A percentile compares a stretch with the other conserved stretches of the same genome.
These are phyloP conservation scores for Amanita pallidorosea DNA, from an alignment of 768 basidiomycete species.

Conservation along the genomic window DNA sequence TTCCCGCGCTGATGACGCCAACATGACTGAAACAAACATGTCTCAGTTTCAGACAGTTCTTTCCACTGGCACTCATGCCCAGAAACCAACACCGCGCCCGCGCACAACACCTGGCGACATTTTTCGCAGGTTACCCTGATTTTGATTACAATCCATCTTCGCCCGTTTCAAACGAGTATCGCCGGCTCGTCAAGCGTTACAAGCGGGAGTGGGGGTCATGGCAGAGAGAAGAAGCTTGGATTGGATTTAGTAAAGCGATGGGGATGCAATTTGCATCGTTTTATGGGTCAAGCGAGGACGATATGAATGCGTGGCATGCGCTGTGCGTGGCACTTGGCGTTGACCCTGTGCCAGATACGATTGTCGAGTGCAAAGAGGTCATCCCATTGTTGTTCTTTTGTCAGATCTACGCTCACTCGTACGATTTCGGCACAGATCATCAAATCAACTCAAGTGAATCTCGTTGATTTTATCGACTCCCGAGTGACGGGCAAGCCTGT, in stretches of 20 bases:
- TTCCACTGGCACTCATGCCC: too few species aligned
- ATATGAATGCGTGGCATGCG: not conserved
- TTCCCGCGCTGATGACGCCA: too few species aligned
- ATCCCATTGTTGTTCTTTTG: not conserved
- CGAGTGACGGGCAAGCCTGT: not conserved
- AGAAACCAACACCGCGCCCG: too few species aligned
- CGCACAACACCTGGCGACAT: not conserved
- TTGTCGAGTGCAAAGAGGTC: not conserved
- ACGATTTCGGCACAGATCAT: not conserved
- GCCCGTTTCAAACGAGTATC: not conserved
- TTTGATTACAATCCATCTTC: not conserved
- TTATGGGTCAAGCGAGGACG: not conserved
- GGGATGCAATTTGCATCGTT: not conserved
- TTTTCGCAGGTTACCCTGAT: not conserved
- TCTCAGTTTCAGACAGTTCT: too few species aligned
- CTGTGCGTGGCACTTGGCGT: not conserved
- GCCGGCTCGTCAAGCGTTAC: not conserved
- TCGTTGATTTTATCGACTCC: conserved; percentile 2
- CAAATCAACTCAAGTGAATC: conserved; percentile 4
- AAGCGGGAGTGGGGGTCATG: not conserved
- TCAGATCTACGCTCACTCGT: not conserved
- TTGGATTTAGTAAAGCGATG: not conserved
- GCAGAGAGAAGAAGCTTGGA: not conserved
- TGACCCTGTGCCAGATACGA: not conserved
- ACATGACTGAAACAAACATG: too few species aligned